Evolutionary conservation across 164 flowering plant genomes (phyloP).

Genomic region (Magnolia officinalis): DNA sequence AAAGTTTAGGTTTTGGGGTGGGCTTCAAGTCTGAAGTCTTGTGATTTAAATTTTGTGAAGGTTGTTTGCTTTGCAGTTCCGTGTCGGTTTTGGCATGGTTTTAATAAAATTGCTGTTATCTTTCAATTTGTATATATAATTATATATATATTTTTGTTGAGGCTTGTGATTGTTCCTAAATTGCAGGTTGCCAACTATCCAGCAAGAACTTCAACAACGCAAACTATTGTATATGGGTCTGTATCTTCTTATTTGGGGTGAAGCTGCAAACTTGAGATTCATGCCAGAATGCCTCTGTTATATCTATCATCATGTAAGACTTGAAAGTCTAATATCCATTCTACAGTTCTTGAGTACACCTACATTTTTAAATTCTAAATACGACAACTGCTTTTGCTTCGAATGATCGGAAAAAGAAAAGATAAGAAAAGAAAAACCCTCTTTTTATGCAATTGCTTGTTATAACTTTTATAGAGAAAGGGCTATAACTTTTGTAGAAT

Average conservation of each 20-base stretch:
- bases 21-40: no score
- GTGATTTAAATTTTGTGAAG: no score
- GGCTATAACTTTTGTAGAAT: no score
- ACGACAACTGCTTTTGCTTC: no score
- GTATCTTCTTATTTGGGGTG: constrained; percentile 97
- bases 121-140: not conserved
- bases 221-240: constrained; percentile 88
- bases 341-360: no score
- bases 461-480: no score
- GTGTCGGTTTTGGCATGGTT: not conserved
- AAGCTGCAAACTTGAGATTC: constrained; percentile 96
- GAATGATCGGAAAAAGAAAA: no score
- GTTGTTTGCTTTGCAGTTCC: not conserved
- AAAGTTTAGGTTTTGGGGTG: no score
- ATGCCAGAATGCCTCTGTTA: constrained; percentile 99
- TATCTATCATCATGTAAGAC: constrained; percentile 91
- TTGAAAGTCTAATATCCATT: not conserved
- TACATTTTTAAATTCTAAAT: no score
- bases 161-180: not conserved
- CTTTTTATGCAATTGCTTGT: no score
- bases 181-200: constrained; percentile 93
- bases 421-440: no score
- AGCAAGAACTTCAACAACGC: constrained; percentile 96
- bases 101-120: not conserved
- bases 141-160: no score